Conservation (phyloP, 2,329 filamentous ascomycete species). For the Colletotrichum australisinense region DNA sequence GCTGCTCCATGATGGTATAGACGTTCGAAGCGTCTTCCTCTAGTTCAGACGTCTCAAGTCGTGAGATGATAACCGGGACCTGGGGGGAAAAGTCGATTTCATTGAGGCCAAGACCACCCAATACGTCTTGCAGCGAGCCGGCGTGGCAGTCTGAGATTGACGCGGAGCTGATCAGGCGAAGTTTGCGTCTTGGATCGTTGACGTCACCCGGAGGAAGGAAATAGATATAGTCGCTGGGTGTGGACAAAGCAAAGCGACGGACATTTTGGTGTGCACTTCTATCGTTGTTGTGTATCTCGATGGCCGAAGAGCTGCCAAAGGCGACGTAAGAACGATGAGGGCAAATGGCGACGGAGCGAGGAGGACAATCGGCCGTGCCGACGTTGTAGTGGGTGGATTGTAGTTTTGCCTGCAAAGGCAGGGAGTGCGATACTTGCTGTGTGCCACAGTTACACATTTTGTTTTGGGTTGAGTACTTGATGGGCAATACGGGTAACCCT, state of each 20-base stretch:
- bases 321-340: conserved; percentile 73
- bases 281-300: conserved; percentile 71
- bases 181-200: conserved; percentile 63
- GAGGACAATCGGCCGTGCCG: conserved; percentile 71
- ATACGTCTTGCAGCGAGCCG: conserved; percentile 36
- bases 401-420: conserved; percentile 46
- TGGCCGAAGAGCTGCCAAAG: conserved; percentile 71
- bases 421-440: conserved; percentile 36
- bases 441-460: conserved; percentile 41
- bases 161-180: conserved; percentile 72
- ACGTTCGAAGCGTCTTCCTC: conserved; percentile 2
- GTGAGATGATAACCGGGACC: conserved; percentile 37
- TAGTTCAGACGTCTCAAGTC: conserved; percentile 10
- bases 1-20: conserved; percentile 20
- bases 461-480: neutral
- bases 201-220: conserved; percentile 67
- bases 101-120: conserved; percentile 38
- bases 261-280: conserved; percentile 57
- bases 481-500: neutral
- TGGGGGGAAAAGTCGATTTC: neutral
- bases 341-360: conserved; percentile 73
- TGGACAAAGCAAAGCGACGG: conserved; percentile 66
- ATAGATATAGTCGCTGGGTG: conserved; percentile 66
- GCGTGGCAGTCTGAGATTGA: conserved; percentile 47
- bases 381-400: conserved; percentile 56